These are phyloP conservation scores for Glebionis coronaria DNA, from an alignment of 129 eudicot genomes.

Conservation along the genomic window DNA sequence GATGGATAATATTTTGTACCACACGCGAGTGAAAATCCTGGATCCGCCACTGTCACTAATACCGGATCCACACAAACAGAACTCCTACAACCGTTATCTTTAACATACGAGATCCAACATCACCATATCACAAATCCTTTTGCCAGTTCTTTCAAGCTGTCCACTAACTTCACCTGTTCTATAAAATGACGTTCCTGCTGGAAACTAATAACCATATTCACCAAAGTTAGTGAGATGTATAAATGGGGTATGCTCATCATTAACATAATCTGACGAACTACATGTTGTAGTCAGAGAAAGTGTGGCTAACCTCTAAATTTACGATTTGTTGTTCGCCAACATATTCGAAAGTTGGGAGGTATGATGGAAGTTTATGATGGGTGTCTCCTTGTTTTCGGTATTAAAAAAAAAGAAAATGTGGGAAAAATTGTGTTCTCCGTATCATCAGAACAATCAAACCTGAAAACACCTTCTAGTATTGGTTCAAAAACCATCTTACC, in stretches of 20 bases:
- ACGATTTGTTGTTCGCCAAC: conserved; percentile 55
- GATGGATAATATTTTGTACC: too few relatives aligned
- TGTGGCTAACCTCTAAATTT: conserved; percentile 69
- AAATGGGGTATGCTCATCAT: not conserved
- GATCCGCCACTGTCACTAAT: too few relatives aligned
- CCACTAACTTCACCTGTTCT: conserved; percentile 99
- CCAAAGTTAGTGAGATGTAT: conserved; percentile 8
- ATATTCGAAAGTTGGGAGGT: conserved; percentile 57
- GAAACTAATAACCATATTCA: conserved; percentile 48
- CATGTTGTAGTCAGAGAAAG: too few relatives aligned
- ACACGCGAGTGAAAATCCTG: too few relatives aligned
- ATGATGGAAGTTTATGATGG: conserved; percentile 54
- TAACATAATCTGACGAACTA: not conserved
- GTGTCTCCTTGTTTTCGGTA: conserved; percentile 56
- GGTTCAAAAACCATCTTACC: conserved; percentile 74
- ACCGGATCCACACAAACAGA: too few relatives aligned
- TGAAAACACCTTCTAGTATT: conserved; percentile 79
- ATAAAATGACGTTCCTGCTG: conserved; percentile 80
- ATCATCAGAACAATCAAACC: conserved; percentile 84
- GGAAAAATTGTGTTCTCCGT: conserved; percentile 68
- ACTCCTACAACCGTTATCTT: too few relatives aligned
- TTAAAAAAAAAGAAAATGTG: conserved; percentile 70
- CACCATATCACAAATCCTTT: too few relatives aligned
- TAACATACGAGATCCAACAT: too few relatives aligned
- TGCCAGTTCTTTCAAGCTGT: conserved; percentile 94